A percentile compares a stretch with the other conserved stretches of the same genome.
phyloP scores from a whole-genome alignment of 2,329 filamentous ascomycete species.

The Penicillium sp. region DNA sequence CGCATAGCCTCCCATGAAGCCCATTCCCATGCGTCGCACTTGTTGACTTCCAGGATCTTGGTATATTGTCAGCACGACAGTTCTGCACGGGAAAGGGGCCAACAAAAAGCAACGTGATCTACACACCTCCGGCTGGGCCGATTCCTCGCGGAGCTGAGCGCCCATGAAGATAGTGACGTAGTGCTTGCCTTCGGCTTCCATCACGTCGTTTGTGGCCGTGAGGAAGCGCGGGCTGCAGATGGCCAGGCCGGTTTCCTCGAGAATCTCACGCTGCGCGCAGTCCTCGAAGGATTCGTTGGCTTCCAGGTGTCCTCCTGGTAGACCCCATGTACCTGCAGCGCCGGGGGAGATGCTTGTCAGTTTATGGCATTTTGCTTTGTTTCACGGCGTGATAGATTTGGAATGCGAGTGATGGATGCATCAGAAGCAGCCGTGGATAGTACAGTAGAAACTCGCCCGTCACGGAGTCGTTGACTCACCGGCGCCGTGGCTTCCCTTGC shows the following conservation, averaged over 20 bases:
- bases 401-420: too few species aligned
- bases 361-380: too few species aligned
- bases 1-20: conserved; percentile 49
- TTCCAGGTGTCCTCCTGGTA: conserved; percentile 75
- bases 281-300: conserved; percentile 60
- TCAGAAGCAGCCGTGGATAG: too few species aligned
- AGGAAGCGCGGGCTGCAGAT: conserved; percentile 55
- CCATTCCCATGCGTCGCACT: conserved; percentile 58
- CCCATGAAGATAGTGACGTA: conserved; percentile 71
- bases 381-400: too few species aligned
- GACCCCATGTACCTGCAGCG: conserved; percentile 56
- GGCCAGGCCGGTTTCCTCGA: conserved; percentile 67
- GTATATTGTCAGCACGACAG: conserved; percentile 2
- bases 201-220: conserved; percentile 66
- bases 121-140: conserved; percentile 55
- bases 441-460: not conserved
- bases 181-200: conserved; percentile 60
- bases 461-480: conserved; percentile 31
- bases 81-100: not conserved
- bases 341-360: not conserved
- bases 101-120: conserved; percentile 1
- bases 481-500: conserved; percentile 49
- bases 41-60: conserved; percentile 47
- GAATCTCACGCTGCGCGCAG: conserved; percentile 64
- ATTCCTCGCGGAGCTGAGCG: conserved; percentile 50